These are phyloP conservation scores for Alloascoidea hylecoeti DNA, from an alignment of 805 yeast genomes.

Conservation along the genomic window DNA sequence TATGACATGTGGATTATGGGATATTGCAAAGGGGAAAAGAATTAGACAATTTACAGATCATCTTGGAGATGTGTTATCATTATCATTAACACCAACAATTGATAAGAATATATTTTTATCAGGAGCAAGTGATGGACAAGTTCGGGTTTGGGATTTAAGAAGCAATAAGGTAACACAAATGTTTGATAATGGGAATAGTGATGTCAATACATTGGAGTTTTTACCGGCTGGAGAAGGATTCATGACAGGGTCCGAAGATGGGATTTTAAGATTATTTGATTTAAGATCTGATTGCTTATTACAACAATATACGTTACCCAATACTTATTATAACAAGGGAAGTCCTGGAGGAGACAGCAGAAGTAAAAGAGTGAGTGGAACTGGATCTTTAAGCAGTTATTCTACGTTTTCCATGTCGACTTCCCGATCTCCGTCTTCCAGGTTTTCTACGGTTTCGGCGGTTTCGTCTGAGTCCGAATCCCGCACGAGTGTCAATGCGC, in stretches of 20 bases:
- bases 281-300: slow-evolving; percentile 64
- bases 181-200: slow-evolving; percentile 42
- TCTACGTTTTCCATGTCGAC: slow-evolving; percentile 2
- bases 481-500: slow-evolving; percentile 35
- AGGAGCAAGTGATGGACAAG: slow-evolving; percentile 67
- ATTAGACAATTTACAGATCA: slow-evolving; percentile 19
- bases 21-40: slow-evolving; percentile 42
- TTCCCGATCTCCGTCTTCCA: slow-evolving; percentile 1
- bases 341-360: neutral
- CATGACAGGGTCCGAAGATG: slow-evolving; percentile 71
- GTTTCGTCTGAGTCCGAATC: slow-evolving; percentile 2
- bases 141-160: slow-evolving; percentile 76
- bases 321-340: slow-evolving; percentile 2
- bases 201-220: slow-evolving; percentile 46
- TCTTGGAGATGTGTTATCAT: slow-evolving; percentile 33
- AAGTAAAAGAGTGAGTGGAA: slow-evolving; percentile 1
- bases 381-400: slow-evolving; percentile 2
- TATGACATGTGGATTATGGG: slow-evolving; percentile 72
- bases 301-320: slow-evolving; percentile 25
- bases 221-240: slow-evolving; percentile 63
- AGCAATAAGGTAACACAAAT: slow-evolving; percentile 22
- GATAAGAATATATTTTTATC: slow-evolving; percentile 44
- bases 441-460: slow-evolving; percentile 4
- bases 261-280: slow-evolving; percentile 55
- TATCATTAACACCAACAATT: slow-evolving; percentile 55